Base-by-base conservation (phyloP, 2,329 filamentous ascomycete species). In the Botryotinia narcissicola region DNA sequence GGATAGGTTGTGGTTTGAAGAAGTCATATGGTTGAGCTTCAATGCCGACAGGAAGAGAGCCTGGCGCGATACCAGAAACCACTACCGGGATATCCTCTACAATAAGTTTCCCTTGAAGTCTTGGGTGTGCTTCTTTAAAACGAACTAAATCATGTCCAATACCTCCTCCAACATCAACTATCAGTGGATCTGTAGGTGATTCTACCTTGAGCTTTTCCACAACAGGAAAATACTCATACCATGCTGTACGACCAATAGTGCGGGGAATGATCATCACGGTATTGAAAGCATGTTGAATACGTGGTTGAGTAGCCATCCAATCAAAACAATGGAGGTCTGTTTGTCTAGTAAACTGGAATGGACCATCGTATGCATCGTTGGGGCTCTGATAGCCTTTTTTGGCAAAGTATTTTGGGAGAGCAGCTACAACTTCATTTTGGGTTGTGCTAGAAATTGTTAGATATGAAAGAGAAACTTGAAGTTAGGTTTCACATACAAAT, bases 241-340 rank as follows among this genome's bases (percentile, higher is more conserved):
- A 76, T 20, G 57, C 25, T 60, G 20, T 59, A 29, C 40, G 62
- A 42, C 2, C 40, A 44, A 16, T 32, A 18, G 37, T 60, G 5
- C 75, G 73, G 2, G 70, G 42, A 5, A 77, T 72, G 6, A 18
- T 51, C 75, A 77, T 76, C 1, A 73, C n/a, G 9, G 73, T 61
- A 25, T 75, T 75, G 48, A 75, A 75, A 40, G 75, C 73, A 14
- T 75, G 46, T 63, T 76, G 75, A 1, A 73, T 70, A 12, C 29
- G 48, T 14, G 75, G 69, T 14, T 74, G 63, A 8, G 64, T 74
- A 32, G 72, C 75, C 3, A 76, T 22, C 70, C 72, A 76, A 8
- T 76, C 75, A 46, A 76, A 77, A 29, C 18, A 32, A 40, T 76
- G 75, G 16, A 74, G 71, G 14, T 75, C 70, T 2, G 69, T 76